Evolutionary conservation across 202 grass and related monocot genomes (phyloP), one percentile per base, ranked within the genome.

Genomic region (Setaria viridis): DNA sequence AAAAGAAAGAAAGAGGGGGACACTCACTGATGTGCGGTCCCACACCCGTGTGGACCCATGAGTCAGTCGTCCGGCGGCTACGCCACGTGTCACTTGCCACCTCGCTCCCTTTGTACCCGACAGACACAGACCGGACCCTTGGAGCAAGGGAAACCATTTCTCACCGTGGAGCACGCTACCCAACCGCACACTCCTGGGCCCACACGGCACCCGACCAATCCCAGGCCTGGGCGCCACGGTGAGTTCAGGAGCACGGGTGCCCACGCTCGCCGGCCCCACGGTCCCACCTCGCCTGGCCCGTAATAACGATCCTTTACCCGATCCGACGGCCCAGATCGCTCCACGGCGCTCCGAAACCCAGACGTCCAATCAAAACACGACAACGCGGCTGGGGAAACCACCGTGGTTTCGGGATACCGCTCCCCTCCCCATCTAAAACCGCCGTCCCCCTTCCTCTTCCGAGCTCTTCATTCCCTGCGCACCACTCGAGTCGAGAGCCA

Each of bases 321-420:
- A 80, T 84, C 77, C 3, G 4, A 84, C 75, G 87, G 78, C 21
- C 6, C 0, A 0, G 8, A 74, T 58, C 15, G 0, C 1, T 78
- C 85, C 87, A 90, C 91, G 91, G 56, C 63, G 4, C 20, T 70
- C 20, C 25, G 15, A 19, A 4, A 7, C 29, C n/a, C 0, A 6
- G 0, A 0, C 0, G 0, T 1, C 93, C 89, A 98, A 98, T 83
- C 0, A 71, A 4, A 85, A 85, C 0, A 50, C 95, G 66, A 95
- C 93, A 95, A 74, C 93, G 51, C 1, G 6, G 4, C 51, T 25
- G 0, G 0, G 1, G 4, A 6, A 94, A 94, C 87, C 89, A 57
- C 71, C 11, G 57, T 29, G 87, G 95, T 91, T 85, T 90, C 12
- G 17, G 11, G 0, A 87, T 67, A 88, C 85, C 75, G 41, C 88